A percentile compares a stretch with the other conserved stretches of the same genome.
Conservation (phyloP, 208 protist species). For the Crithidia fasciculata region DNA sequence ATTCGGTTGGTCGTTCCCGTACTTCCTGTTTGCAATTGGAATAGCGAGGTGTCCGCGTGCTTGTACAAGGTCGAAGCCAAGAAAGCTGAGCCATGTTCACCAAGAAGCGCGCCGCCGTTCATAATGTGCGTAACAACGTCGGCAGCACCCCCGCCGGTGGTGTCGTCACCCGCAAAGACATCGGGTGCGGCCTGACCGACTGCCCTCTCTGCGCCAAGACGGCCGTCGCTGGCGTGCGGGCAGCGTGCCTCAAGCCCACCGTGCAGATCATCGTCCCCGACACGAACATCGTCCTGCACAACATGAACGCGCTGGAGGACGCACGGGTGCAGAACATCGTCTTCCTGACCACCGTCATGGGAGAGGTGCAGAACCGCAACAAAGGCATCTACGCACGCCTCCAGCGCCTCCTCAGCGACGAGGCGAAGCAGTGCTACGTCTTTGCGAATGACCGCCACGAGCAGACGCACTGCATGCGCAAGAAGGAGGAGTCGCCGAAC, state of each 20-base stretch:
- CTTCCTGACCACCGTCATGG: constrained; percentile 87
- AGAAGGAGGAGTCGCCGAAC: constrained; percentile 78
- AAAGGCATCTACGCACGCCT: constrained; percentile 88
- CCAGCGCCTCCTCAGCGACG: constrained; percentile 73
- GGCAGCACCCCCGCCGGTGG: constrained; percentile 19
- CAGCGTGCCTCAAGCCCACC: constrained; percentile 35
- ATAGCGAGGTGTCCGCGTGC: no score
- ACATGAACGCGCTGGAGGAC: constrained; percentile 92
- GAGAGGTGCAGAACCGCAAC: constrained; percentile 92
- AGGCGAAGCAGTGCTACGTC: constrained; percentile 83
- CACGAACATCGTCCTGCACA: constrained; percentile 93
- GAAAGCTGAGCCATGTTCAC: constrained; percentile 65
- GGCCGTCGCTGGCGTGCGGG: constrained; percentile 32
- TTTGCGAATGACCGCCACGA: constrained; percentile 93
- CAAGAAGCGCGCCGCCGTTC: constrained; percentile 65
- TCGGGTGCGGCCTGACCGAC: constrained; percentile 72
- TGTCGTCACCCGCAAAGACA: constrained; percentile 77
- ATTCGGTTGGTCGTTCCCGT: no score
- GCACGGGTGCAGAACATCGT: constrained; percentile 82
- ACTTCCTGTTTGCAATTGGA: no score
- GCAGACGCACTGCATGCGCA: constrained; percentile 80
- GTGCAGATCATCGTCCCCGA: constrained; percentile 79
- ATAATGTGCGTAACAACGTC: constrained; percentile 45
- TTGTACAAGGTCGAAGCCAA: neutral
- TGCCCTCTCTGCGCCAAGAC: constrained; percentile 56